Base-by-base conservation (phyloP, 305 asterid species). In the Fraxinus platypoda region DNA sequence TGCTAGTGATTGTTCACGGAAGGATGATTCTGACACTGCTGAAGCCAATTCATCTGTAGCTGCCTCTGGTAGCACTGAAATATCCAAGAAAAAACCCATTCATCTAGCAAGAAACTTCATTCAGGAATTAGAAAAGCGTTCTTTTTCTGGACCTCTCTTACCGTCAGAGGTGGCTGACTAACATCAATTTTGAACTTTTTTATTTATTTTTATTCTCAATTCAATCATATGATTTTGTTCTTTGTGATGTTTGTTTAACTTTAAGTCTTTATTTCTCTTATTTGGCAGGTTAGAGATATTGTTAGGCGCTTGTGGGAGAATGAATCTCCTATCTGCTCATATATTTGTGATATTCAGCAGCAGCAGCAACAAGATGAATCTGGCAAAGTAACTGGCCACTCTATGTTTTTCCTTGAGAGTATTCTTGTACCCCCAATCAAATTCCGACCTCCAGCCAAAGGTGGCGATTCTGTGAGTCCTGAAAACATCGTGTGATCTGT, bases 361-460 rank as follows among this genome's bases (percentile, higher is more conserved):
- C 85, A 85, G 83, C 88, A 86, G 78, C 80, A 76, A 80, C 81
- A 68, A 82, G 82, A 82, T 49, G 17, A 71, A 77, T 78, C 91
- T 87, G 87, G 87, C 82, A 83, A 81, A 74, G 66, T 19, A 72
- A 77, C 81, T 66, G 95, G 94, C 59, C 83, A 90, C 86, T 90
- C 82, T 21, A 94, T 94, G 93, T 96, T 94, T 88, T 96, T 96
- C 86, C 87, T 96, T 62, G 93, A 91, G 64, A 84, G 92, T 73
- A 68, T 93, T 84, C 92, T 91, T 76, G 97, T 96, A 34, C 94
- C 97, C 23, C 98, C 99, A 35, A 88, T 90, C 87, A 94, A 89
- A 88, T 96, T 94, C 80, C 94, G 99, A 11, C 97, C 99, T 84
- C 90, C 94, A 75, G 94, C 99, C 75, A 92, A 84, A 91, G 92